Base-by-base conservation (phyloP, 2,329 filamentous ascomycete genomes). In the Microcyclosporella mali region DNA sequence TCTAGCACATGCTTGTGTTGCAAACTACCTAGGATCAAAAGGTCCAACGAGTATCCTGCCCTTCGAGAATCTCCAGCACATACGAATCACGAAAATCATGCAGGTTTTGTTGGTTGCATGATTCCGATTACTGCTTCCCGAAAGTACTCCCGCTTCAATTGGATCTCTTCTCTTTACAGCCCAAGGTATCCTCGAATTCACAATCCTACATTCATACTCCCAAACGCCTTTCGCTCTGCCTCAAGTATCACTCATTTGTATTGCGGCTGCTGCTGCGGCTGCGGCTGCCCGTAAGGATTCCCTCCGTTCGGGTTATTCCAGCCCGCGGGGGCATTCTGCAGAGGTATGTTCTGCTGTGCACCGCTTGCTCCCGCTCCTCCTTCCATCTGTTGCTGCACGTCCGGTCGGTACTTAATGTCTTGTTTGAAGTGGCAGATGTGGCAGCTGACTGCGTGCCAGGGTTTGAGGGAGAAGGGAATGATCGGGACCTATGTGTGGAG, bases 341-440 rank as follows among this genome's bases (percentile, higher is more conserved):
- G 52, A 25, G 60, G 60, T 47, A 65, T 62, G 37, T 53, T 56
- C 16, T 29, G 18, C 11, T 44, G 36, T 18, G 38, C 46, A 40
- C 52, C 56, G 41, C 43, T 47, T n/a, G n/a, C n/a, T 27, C 43
- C 47, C 15, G 50, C 53, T 34, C 54, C 54, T 40, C 49, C 49
- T 14, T 60, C 43, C 61, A 62, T 62, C 49, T 62, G 59, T 33
- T 60, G 55, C 43, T 64, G 56, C 9, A 65, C 64, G 43, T 66
- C 64, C 7, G 63, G 63, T 33, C 63, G 55, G 37, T 60, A 70
- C 58, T 69, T 69, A 52, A 73, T 63, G 50, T 73, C 70, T 62
- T 89, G 83, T 50, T 78, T 75, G 62, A 87, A 88, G 61, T 82
- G 79, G 74, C 85, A 90, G 62, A 88, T 80, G 58, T 79, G 74